Evolutionary conservation across 169 alveolate species (phyloP).

Genomic region (Cryptosporidium ubiquitum): DNA sequence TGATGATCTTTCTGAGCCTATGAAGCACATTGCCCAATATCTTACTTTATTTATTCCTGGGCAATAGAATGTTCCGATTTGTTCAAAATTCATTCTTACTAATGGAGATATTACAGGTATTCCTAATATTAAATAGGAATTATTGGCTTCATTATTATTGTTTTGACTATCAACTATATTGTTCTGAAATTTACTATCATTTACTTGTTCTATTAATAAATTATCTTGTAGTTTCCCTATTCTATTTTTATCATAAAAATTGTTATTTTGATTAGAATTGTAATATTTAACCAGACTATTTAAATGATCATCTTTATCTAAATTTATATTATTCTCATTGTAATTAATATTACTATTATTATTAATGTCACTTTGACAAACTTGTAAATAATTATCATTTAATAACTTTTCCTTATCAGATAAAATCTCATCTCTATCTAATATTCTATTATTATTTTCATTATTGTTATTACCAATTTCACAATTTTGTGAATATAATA

Average conservation of each 20-base stretch:
- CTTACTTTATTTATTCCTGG: conserved; percentile 72
- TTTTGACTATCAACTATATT: background rate
- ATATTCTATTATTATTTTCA: background rate
- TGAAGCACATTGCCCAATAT: conserved; percentile 75
- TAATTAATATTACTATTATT: background rate
- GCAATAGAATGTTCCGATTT: conserved; percentile 29
- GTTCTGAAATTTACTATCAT: background rate
- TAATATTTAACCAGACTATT: background rate
- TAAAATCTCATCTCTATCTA: background rate
- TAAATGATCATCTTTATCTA: background rate
- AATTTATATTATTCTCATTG: background rate
- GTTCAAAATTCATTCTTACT: conserved; percentile 4
- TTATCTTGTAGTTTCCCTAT: background rate
- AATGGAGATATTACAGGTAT: conserved; percentile 43
- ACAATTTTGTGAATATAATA: background rate
- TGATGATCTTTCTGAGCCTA: conserved; percentile 65
- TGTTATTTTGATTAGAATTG: background rate
- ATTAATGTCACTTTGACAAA: background rate
- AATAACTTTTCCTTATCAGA: background rate
- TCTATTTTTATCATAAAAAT: background rate
- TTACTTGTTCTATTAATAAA: background rate
- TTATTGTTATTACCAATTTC: background rate
- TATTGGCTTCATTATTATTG: background rate
- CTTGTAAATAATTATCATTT: background rate
- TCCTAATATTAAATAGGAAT: background rate